Evolutionary conservation across 371 early-diverging fungal genomes (phyloP).

Genomic region (Actinomortierella ambigua): DNA sequence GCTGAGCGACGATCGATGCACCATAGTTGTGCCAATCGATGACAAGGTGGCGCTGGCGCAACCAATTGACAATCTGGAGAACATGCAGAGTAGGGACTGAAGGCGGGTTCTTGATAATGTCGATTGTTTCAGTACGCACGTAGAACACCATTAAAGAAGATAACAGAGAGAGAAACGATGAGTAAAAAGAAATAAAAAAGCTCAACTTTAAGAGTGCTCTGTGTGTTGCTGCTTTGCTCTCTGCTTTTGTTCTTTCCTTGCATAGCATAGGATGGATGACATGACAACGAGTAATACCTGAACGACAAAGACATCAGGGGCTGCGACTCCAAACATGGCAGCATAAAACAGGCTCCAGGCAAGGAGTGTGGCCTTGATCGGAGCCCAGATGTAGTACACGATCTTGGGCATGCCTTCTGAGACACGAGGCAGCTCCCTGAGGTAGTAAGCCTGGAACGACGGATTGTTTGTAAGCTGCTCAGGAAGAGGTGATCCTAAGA

Average conservation of each 20-base stretch:
- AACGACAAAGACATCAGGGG: slow-evolving; percentile 76
- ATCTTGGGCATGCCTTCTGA: slow-evolving; percentile 59
- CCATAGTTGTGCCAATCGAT: slow-evolving; percentile 99
- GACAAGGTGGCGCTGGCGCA: slow-evolving; percentile 71
- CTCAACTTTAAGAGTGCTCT: not conserved
- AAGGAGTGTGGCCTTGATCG: slow-evolving; percentile 64
- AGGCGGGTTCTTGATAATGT: slow-evolving; percentile 85
- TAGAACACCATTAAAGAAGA: slow-evolving; percentile 16
- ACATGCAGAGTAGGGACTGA: slow-evolving; percentile 90
- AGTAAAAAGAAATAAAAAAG: slow-evolving; percentile 9
- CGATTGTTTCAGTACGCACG: slow-evolving; percentile 41
- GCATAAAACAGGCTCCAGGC: slow-evolving; percentile 53
- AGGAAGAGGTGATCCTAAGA: slow-evolving; percentile 35
- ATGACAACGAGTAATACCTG: slow-evolving; percentile 79
- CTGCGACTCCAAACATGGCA: slow-evolving; percentile 38
- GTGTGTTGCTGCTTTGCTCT: not conserved
- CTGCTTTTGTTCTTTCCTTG: slow-evolving; percentile 2
- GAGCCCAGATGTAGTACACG: slow-evolving; percentile 63
- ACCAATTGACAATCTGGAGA: slow-evolving; percentile 63
- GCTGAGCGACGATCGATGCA: slow-evolving; percentile 81
- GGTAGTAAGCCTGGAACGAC: slow-evolving; percentile 35
- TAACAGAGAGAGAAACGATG: slow-evolving; percentile 17
- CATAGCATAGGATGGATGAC: not conserved
- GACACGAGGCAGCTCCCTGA: slow-evolving; percentile 48
- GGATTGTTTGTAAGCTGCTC: slow-evolving; percentile 38